Evolutionary conservation across 176 grass and related monocot genomes (phyloP), one percentile per base, ranked within the genome.

Genomic region (Rhynchospora pubera): DNA sequence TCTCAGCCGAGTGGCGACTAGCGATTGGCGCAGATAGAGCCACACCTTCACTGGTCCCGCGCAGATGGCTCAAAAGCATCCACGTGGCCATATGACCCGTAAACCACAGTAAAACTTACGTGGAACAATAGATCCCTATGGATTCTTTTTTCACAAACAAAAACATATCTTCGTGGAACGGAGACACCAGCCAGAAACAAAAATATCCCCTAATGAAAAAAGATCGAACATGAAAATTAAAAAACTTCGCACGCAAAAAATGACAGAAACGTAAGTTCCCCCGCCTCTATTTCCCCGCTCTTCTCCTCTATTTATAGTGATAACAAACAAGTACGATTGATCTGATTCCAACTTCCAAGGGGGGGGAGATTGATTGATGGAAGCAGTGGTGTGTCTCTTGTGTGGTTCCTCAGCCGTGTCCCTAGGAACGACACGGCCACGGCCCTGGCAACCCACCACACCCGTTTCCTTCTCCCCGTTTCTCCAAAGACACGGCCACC

Each of bases 361-460:
- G 74, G 10, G 62, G 57, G 46, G 18, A 9, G 18, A 18, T 8
- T 48, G 60, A 62, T 50, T 62, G 65, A 86, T 68, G 77, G 65
- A 81, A 72, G 65, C 53, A 45, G 78, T 50, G 1, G 85, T 84
- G 56, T 73, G 68, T 22, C 24, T 71, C 52, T 57, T 76, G 57
- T 76, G 71, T 12, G 71, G 71, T 22, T 75, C 67, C 12, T 64
- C 53, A 62, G 83, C 59, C 42, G 52, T 78, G 22, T 62, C 83
- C 11, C 47, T 85, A 43, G 60, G 83, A 50, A 42, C 68, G 19
- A 65, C 71, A 48, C 19, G 42, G 45, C 45, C 43, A 52, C 56
- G 55, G 21, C 45, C 57, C 14, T 45, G 22, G 72, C 73, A 65
- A 51, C 42, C 50, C 24, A 32, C 26, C 23, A 42, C 63, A 32